Evolutionary conservation across 805 yeast genomes (phyloP).

Genomic region (Starmerella geochares): DNA sequence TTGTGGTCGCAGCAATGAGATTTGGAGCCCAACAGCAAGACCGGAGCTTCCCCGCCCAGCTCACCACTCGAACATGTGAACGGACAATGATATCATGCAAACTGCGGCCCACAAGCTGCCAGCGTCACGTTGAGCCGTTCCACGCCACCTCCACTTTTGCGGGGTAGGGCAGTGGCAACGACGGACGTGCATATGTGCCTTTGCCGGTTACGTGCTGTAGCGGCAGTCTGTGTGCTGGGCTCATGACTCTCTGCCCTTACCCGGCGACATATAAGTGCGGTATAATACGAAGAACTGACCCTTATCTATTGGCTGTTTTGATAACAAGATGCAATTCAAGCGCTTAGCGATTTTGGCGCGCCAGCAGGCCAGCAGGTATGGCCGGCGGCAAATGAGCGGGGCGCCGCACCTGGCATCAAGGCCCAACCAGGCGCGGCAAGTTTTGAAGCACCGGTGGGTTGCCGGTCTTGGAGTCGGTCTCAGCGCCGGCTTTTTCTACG

Average conservation of each 20-base stretch:
- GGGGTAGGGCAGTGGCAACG: slow-evolving; percentile 1
- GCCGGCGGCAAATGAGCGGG: background rate
- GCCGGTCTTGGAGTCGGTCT: slow-evolving; percentile 10
- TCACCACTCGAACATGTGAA: too few relatives aligned
- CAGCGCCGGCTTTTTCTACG: slow-evolving; percentile 5
- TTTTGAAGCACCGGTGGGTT: slow-evolving; percentile 6
- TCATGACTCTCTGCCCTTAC: background rate
- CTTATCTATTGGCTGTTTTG: background rate
- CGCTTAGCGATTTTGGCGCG: background rate
- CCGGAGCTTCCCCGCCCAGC: too few relatives aligned
- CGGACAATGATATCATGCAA: too few relatives aligned
- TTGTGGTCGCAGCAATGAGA: too few relatives aligned
- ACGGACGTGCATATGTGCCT: background rate
- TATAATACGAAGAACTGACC: background rate
- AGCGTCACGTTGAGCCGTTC: background rate
- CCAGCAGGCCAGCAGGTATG: slow-evolving; percentile 4
- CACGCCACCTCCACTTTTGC: background rate
- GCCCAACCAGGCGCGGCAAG: background rate
- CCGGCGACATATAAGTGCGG: background rate
- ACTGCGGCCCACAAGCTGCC: too few relatives aligned
- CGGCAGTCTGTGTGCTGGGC: background rate
- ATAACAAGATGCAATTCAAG: background rate
- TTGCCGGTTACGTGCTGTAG: background rate
- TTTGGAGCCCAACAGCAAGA: too few relatives aligned
- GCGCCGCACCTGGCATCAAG: background rate